Base-by-base conservation (phyloP, 305 asterid species). In the Galium porrigens region DNA sequence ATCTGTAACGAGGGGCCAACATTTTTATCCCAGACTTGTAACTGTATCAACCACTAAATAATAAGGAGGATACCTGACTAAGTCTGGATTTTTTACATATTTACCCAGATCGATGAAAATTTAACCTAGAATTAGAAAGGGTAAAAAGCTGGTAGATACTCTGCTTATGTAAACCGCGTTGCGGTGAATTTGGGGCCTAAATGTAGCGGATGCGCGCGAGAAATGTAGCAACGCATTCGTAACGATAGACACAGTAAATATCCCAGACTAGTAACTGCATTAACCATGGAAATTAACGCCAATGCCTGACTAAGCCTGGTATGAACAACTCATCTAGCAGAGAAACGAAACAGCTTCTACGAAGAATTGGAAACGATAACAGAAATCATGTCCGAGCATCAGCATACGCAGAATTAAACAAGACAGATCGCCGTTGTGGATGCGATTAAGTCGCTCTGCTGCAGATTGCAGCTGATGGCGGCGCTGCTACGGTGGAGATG, bases 201-300 rank as follows among this genome's bases (percentile, higher is more conserved):
- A 80, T 83, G 94, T 85, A 82, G 84, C 84, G 78, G 79, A 80
- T 71, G 73, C 66, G 70, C 74, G 77, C 86, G 63, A 36, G 22
- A 17, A 61, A 58, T n/a, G 49, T 52, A 59, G 56, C 48, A 74
- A 52, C 70, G 76, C 83, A 70, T 68, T 84, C 70, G 88, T 79
- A 86, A 84, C 86, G 82, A 84, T 10, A 83, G 86, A 78, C 68
- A 64, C 75, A 17, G 64, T 61, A 37, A 18, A 70, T 86, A n/a
- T 86, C 27, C 84, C 86, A 84, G 85, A 66, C 84, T 72, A 48
- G 87, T 83, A 86, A 84, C 94, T 68, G 88, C 68, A 84, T 80
- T 76, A 65, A 49, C 94, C 81, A 70, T 68, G 32, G 27, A 54
- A 53, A 63, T 64, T 17, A 14, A 72, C 65, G 80, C 76, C 78